Base-by-base conservation (phyloP, 495 filamentous ascomycete species). In the Podospora tetraspora region DNA sequence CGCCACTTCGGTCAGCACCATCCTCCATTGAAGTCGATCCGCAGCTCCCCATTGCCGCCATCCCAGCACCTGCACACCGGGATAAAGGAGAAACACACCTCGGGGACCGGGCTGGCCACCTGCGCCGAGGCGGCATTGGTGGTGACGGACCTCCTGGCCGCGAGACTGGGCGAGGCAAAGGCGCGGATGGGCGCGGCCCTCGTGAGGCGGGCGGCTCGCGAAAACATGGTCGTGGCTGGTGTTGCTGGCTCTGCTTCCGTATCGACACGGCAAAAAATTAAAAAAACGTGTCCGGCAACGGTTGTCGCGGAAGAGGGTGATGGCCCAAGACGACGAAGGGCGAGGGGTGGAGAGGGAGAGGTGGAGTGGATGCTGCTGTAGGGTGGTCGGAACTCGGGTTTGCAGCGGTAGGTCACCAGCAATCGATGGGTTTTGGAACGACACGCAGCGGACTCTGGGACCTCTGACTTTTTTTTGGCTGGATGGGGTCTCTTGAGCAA, bases 71-170 rank as follows among this genome's bases (percentile, higher is more conserved):
- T 6, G 43, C 43, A 52, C 43, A 52, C 6, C 43, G 16, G 13
- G 13, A 62, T n/a, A 19, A 10, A 23, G 29, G 2, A 70, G 69
- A 27, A 66, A 63, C 68, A 64, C 57, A 90, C 88, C 81, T 84
- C 77, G 68, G 89, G 94, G 73, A 94, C 88, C 80, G 90, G 84
- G 80, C 85, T 85, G 87, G 91, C 92, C 72, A 91, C 90, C 83
- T 96, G 90, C 72, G 93, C 88, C 72, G 90, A 92, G 68, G 95
- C 94, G 66, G 95, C 94, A 81, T 98, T 91, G 63, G 94, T 97
- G 62, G 94, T 98, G 76, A 98, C 94, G 71, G 88, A 84, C 77
- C 94, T 73, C 66, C 74, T 68, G 58, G 74, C 72, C 27, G 66
- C 73, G 64, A 76, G 83, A 78, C 88, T 85, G 75, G 84, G 81